Evolutionary conservation across 176 grass and related monocot genomes (phyloP), one percentile per base, ranked within the genome.

Genomic region (Rhynchospora pubera): DNA sequence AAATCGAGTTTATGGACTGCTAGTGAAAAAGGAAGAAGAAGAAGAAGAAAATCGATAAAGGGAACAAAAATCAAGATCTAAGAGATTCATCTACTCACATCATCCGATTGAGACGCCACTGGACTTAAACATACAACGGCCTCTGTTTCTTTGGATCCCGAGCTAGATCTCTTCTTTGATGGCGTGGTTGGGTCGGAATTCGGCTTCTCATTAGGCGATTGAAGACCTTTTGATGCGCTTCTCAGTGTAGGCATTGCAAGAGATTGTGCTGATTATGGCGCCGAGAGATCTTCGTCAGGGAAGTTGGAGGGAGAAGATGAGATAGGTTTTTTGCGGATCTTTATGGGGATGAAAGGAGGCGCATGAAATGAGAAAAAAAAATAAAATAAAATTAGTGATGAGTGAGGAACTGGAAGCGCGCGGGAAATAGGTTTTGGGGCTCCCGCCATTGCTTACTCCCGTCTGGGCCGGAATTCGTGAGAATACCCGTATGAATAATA

Each of bases 211-310:
- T 48, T 79, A 9, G 73, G 84, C 6, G 82, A 66, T 59, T 15
- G 80, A 22, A 85, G 65, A 45, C 43, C 55, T 65, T 21, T 58
- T 28, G 91, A 85, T 73, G 86, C 88, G 73, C 90, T 95, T 77
- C 88, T 89, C 2, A 95, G 88, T 16, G 90, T 90, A 62, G 90
- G 93, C 93, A 95, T 95, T 63, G 84, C 1, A 11, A n/a, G 42
- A 12, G 0, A 26, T 23, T 26, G 23, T n/a, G 66, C 65, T 19
- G 53, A 65, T 45, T 23, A 62, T 24, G 12, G 53, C 62, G 79
- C 71, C 70, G 53, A 65, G 84, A 63, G 57, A 82, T 50, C 19
- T 24, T 16, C 9, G 46, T 10, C 3, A 18, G 19, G 43, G 14
- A 16, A 23, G 22, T 39, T 39, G n/a, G 53, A 72, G 56, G 78